Evolutionary conservation across 352 stramenopile species (phyloP).

Genomic region (Plasmopara muralis): DNA sequence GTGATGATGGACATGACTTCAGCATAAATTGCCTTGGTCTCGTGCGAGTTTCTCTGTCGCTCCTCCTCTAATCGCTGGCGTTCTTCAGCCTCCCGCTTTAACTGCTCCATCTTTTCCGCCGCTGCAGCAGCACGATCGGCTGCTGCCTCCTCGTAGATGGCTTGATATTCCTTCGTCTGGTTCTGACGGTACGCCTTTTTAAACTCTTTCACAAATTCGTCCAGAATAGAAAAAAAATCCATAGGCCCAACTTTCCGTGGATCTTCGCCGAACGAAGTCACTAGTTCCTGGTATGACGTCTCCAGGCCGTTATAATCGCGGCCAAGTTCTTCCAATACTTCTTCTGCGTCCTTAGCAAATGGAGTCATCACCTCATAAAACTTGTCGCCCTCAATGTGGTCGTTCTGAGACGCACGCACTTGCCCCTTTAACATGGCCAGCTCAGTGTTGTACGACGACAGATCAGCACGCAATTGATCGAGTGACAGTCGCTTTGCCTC

Average conservation of each 20-base stretch:
- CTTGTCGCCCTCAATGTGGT: constrained; percentile 61
- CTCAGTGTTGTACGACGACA: constrained; percentile 79
- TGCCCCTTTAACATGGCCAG: constrained; percentile 79
- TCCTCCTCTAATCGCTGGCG: constrained; percentile 48
- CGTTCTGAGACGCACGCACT: constrained; percentile 68
- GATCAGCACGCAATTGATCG: constrained; percentile 73
- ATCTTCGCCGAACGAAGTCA: constrained; percentile 82
- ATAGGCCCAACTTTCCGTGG: constrained; percentile 72
- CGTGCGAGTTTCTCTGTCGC: constrained; percentile 40
- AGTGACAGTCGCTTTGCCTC: constrained; percentile 76
- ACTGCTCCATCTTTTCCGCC: constrained; percentile 38
- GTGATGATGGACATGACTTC: constrained; percentile 64
- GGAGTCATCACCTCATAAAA: constrained; percentile 81
- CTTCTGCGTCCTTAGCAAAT: constrained; percentile 71
- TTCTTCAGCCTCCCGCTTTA: constrained; percentile 49
- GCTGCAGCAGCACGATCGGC: constrained; percentile 40
- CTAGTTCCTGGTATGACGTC: constrained; percentile 66
- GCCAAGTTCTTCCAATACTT: constrained; percentile 75
- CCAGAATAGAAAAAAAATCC: constrained; percentile 77
- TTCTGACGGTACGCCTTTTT: constrained; percentile 87
- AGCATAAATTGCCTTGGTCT: constrained; percentile 52
- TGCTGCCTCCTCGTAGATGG: constrained; percentile 63
- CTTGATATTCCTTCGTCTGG: constrained; percentile 79
- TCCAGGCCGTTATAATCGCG: constrained; percentile 70
- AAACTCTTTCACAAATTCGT: constrained; percentile 81